phyloP scores from a whole-genome alignment of 805 yeast genomes.

The Isabelozyma gotoi region DNA sequence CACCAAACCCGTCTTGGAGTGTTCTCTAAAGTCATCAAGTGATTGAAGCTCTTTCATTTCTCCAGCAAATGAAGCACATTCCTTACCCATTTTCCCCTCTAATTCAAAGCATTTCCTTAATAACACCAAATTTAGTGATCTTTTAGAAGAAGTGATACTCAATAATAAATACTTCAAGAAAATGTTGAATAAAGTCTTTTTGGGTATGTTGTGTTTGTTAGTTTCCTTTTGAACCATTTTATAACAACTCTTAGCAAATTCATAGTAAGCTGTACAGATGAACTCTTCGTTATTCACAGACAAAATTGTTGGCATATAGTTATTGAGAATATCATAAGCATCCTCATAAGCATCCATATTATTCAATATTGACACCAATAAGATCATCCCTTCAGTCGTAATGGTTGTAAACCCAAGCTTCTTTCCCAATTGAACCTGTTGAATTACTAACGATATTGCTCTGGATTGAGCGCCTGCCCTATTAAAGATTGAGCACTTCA shows the following conservation, averaged over 20 bases:
- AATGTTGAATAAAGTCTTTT: conserved; percentile 21
- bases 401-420: conserved; percentile 45
- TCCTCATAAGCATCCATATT: conserved; percentile 44
- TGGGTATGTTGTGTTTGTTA: neutral
- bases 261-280: conserved; percentile 34
- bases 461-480: conserved; percentile 46
- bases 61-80: conserved; percentile 18
- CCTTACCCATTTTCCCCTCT: conserved; percentile 28
- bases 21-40: conserved; percentile 24
- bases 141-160: conserved; percentile 46
- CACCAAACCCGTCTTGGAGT: conserved; percentile 26
- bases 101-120: conserved; percentile 39
- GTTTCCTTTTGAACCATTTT: conserved; percentile 5
- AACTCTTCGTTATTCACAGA: conserved; percentile 38
- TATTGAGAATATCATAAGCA: conserved; percentile 37
- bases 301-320: conserved; percentile 45
- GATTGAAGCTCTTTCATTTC: conserved; percentile 17
- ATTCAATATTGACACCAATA: conserved; percentile 46
- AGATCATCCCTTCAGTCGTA: conserved; percentile 46
- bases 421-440: conserved; percentile 49
- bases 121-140: conserved; percentile 35
- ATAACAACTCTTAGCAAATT: conserved; percentile 25
- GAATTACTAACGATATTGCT: conserved; percentile 49
- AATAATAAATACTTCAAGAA: conserved; percentile 39
- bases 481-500: conserved; percentile 46